A percentile compares a stretch with the other conserved stretches of the same genome.
Conservation (phyloP, 768 basidiomycete species). For the Crucibulum laeve region DNA sequence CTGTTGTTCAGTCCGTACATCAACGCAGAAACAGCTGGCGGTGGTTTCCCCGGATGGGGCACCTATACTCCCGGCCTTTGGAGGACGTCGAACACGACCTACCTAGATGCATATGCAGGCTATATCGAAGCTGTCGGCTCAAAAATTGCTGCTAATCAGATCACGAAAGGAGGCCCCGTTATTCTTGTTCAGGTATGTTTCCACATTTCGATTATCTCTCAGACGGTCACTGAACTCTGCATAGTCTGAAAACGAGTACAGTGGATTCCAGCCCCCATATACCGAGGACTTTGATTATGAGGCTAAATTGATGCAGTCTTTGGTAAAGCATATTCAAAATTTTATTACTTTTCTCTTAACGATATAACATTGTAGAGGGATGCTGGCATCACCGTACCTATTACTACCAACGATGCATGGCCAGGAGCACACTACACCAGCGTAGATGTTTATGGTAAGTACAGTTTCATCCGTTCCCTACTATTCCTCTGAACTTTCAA, state of each 20-base stretch:
- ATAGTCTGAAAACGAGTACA: conserved; percentile 55
- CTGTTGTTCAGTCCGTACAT: conserved; percentile 32
- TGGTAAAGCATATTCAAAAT: conserved; percentile 18
- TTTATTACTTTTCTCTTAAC: not conserved
- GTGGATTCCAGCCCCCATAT: conserved; percentile 30
- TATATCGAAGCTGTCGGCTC: conserved; percentile 45
- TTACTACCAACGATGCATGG: conserved; percentile 43
- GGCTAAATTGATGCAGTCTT: conserved; percentile 22
- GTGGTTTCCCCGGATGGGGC: conserved; percentile 56
- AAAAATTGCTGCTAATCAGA: conserved; percentile 46
- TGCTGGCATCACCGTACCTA: conserved; percentile 41
- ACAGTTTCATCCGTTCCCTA: not conserved
- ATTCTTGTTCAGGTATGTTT: conserved; percentile 32
- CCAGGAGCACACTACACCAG: conserved; percentile 40
- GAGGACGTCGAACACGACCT: conserved; percentile 36
- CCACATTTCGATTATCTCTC: not conserved
- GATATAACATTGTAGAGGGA: conserved; percentile 23
- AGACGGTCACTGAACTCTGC: conserved; percentile 3
- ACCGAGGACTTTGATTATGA: conserved; percentile 38
- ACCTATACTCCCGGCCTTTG: conserved; percentile 43
- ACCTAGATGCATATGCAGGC: conserved; percentile 42
- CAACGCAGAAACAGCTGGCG: conserved; percentile 47
- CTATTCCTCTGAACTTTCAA: conserved; percentile 3
- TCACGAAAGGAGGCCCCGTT: conserved; percentile 57
- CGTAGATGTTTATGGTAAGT: conserved; percentile 44